Evolutionary conservation across 768 basidiomycete species (phyloP).

Genomic region (Russula lepida): DNA sequence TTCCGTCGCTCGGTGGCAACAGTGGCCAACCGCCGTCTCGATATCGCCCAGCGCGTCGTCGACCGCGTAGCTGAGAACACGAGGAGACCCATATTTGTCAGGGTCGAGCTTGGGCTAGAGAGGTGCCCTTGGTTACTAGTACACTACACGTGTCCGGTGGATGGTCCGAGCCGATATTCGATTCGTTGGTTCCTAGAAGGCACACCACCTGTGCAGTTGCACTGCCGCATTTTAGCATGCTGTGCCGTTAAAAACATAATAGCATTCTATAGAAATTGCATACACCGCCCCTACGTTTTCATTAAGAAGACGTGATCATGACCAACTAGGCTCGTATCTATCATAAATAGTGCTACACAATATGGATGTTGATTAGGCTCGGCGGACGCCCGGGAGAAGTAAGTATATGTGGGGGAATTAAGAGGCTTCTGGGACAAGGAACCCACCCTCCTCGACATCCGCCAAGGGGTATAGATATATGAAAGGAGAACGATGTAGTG

Average conservation of each 20-base stretch:
- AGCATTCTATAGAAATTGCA: not conserved
- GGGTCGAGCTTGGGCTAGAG: too few species aligned
- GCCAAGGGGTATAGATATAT: not conserved
- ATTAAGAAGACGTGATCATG: not conserved
- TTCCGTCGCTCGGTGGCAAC: constrained; percentile 24
- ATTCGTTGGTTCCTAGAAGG: too few species aligned
- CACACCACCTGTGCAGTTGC: not conserved
- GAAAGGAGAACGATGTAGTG: not conserved
- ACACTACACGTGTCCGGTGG: not conserved
- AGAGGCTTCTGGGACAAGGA: not conserved
- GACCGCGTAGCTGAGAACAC: not conserved
- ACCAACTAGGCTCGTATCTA: not conserved
- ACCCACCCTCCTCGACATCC: not conserved
- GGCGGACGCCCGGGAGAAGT: not conserved
- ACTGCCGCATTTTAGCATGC: not conserved
- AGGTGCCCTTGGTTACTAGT: too few species aligned
- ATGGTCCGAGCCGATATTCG: too few species aligned
- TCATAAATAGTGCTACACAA: not conserved
- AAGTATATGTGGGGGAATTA: not conserved
- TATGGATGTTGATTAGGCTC: not conserved
- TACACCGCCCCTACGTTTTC: not conserved
- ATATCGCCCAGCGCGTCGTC: not conserved
- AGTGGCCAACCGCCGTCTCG: constrained; percentile 21
- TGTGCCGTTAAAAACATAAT: not conserved
- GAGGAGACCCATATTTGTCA: constrained; percentile 5